A percentile compares a stretch with the other conserved stretches of the same genome.
phyloP scores from a whole-genome alignment of 2,329 filamentous ascomycete genomes.

The Fusarium sp. region DNA sequence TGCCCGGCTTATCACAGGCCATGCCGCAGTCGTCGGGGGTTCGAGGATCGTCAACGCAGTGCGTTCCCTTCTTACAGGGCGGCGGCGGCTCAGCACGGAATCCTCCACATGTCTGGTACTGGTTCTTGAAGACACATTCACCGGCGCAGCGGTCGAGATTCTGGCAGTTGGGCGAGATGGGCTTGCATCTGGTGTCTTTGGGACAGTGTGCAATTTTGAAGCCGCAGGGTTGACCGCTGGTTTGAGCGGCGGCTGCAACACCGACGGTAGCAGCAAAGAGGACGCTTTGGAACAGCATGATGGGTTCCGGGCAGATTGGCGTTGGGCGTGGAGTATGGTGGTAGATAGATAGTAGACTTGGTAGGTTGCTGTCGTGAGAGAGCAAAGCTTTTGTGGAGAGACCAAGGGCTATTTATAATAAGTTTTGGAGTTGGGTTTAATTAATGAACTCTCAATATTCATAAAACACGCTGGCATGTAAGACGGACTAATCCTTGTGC shows the following conservation, averaged over 20 bases:
- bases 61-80: slow-evolving; percentile 38
- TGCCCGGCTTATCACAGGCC: slow-evolving; percentile 49
- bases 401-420: neutral
- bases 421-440: neutral
- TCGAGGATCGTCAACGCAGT: slow-evolving; percentile 50
- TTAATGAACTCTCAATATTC: too few relatives aligned
- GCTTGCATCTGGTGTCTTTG: slow-evolving; percentile 39
- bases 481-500: slow-evolving; percentile 5
- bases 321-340: neutral
- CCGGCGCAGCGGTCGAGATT: slow-evolving; percentile 44
- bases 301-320: neutral
- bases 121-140: slow-evolving; percentile 44
- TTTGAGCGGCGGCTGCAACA: slow-evolving; percentile 24
- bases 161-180: slow-evolving; percentile 36
- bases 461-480: neutral
- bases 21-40: slow-evolving; percentile 43
- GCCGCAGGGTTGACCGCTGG: slow-evolving; percentile 40
- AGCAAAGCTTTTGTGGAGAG: neutral
- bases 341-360: too few relatives aligned
- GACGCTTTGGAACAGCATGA: slow-evolving; percentile 41
- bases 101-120: slow-evolving; percentile 49
- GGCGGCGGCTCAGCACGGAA: slow-evolving; percentile 34
- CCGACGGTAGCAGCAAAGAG: slow-evolving; percentile 31
- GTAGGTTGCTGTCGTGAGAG: neutral
- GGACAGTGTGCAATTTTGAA: slow-evolving; percentile 45